Evolutionary conservation across 1,284 basidiomycete genomes (phyloP).

Genomic region (Tranzscheliella williamsii): DNA sequence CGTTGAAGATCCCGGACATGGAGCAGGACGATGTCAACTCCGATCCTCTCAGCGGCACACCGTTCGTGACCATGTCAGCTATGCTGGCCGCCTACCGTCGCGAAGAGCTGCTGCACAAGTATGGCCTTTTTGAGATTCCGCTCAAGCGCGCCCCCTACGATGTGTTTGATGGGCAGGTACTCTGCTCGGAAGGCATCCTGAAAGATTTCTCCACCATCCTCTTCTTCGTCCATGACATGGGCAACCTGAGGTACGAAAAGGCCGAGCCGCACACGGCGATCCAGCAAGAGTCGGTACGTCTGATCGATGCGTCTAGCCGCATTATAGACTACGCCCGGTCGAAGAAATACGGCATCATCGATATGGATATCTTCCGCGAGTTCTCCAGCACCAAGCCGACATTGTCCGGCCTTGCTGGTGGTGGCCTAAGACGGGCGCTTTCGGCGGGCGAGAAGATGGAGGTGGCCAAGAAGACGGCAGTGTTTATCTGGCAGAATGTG

Average conservation of each 20-base stretch:
- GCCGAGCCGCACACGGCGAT: neutral
- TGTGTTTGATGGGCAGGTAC: slow-evolving; percentile 75
- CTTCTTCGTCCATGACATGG: slow-evolving; percentile 53
- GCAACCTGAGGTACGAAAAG: slow-evolving; percentile 30
- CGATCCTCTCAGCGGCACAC: slow-evolving; percentile 4
- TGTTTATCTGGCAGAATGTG: slow-evolving; percentile 94
- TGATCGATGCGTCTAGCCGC: slow-evolving; percentile 77
- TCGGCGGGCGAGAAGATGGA: neutral
- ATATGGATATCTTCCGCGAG: slow-evolving; percentile 81
- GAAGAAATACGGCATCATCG: slow-evolving; percentile 75
- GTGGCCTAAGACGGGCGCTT: neutral
- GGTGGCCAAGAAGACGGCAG: slow-evolving; percentile 1
- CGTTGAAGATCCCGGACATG: slow-evolving; percentile 62
- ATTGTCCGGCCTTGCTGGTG: neutral
- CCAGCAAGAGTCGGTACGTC: slow-evolving; percentile 1
- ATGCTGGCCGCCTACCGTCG: slow-evolving; percentile 82
- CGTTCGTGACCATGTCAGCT: slow-evolving; percentile 64
- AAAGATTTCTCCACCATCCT: slow-evolving; percentile 27
- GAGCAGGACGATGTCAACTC: slow-evolving; percentile 17
- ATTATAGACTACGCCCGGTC: slow-evolving; percentile 76
- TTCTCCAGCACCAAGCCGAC: slow-evolving; percentile 62
- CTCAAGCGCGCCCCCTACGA: slow-evolving; percentile 70
- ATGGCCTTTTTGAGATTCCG: slow-evolving; percentile 79
- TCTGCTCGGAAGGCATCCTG: slow-evolving; percentile 74
- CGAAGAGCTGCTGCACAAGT: slow-evolving; percentile 73